A percentile compares a stretch with the other conserved stretches of the same genome.
Conservation (phyloP, 2,329 filamentous ascomycete species). For the Calonectria pteridis region DNA sequence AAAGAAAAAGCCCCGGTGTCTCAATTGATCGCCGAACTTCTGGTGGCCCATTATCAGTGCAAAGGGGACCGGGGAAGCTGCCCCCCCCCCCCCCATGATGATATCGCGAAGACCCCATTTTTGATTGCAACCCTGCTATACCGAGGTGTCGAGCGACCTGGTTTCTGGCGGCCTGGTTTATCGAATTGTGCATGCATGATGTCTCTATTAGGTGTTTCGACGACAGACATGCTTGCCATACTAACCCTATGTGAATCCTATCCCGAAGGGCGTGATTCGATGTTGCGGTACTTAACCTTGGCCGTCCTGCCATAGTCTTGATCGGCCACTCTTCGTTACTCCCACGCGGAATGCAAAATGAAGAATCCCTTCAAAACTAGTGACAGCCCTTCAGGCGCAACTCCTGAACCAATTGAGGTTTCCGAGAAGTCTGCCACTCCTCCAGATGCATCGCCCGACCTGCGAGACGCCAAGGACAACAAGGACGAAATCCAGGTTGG, state of each 20-base stretch:
- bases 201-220: not conserved
- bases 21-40: not conserved
- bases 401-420: constrained; percentile 3
- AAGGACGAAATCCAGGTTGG: not conserved
- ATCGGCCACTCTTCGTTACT: not conserved
- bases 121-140: constrained; percentile 16
- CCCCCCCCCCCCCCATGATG: constrained; percentile 28
- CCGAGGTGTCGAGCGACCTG: not conserved
- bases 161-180: not conserved
- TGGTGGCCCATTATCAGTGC: not conserved
- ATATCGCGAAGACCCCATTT: constrained; percentile 5
- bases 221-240: not conserved
- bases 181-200: not conserved
- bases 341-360: constrained; percentile 2
- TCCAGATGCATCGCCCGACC: not conserved
- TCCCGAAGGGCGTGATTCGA: not conserved
- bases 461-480: not conserved
- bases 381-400: not conserved
- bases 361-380: constrained; percentile 21
- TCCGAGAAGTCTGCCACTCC: not conserved
- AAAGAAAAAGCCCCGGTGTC: not conserved
- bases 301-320: not conserved
- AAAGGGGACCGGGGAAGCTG: constrained; percentile 9
- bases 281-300: constrained; percentile 12
- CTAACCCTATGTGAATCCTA: not conserved